These are phyloP conservation scores for Quercus rubra DNA, from an alignment of 306 rosid species.

Conservation along the genomic window DNA sequence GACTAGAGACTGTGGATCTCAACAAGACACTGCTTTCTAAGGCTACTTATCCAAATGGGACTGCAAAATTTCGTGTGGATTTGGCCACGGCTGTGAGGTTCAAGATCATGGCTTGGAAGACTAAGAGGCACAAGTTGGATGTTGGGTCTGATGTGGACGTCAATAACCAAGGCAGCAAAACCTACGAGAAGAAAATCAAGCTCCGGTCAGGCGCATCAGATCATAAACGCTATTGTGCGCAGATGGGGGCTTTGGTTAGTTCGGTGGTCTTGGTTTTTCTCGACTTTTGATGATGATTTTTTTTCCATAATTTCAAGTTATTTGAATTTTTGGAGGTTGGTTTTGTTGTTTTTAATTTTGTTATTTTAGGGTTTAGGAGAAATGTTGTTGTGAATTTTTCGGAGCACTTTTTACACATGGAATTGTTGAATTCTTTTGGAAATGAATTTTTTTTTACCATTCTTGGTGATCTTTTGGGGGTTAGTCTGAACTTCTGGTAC, in stretches of 20 bases:
- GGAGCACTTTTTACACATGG: neutral
- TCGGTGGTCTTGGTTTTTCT: conserved; percentile 26
- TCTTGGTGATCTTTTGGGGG: neutral
- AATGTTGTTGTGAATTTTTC: neutral
- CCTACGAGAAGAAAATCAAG: conserved; percentile 28
- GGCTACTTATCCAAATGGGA: neutral
- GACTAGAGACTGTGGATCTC: neutral
- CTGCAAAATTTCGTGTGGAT: conserved; percentile 42
- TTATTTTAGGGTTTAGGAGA: neutral
- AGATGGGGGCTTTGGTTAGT: conserved; percentile 24
- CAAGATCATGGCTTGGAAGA: conserved; percentile 63
- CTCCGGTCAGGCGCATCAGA: conserved; percentile 53
- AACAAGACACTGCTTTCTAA: conserved; percentile 27
- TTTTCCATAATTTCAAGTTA: neutral
- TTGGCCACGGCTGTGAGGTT: conserved; percentile 63
- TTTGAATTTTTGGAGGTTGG: neutral
- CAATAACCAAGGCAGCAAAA: conserved; percentile 31
- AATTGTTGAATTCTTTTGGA: neutral
- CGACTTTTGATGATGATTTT: neutral
- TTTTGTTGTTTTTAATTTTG: neutral
- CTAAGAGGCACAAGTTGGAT: conserved; percentile 41
- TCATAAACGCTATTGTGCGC: conserved; percentile 20
- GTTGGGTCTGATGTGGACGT: conserved; percentile 57
- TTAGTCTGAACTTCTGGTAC: no score
- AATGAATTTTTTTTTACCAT: neutral